These are phyloP conservation scores for Backusella morwellensis DNA, from an alignment of 192 early-diverging fungal species.

Conservation along the genomic window DNA sequence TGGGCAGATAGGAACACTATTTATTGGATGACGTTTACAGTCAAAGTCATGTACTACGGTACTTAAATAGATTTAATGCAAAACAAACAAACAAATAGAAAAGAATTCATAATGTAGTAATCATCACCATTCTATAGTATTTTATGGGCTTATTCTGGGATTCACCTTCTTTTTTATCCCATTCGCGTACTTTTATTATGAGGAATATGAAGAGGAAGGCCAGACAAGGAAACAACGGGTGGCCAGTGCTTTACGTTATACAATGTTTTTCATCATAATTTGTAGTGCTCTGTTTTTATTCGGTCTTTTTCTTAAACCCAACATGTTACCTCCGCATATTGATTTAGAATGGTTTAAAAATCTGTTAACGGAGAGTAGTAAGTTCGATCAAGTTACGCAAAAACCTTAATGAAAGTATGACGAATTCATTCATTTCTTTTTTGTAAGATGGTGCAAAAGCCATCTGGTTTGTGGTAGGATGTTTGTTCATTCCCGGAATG, in stretches of 20 bases:
- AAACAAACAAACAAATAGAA: not conserved
- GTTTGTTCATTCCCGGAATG: constrained; percentile 47
- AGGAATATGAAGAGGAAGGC: constrained; percentile 44
- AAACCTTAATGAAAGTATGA: not conserved
- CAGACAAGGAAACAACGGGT: constrained; percentile 24
- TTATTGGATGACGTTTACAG: constrained; percentile 34
- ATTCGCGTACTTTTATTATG: constrained; percentile 59
- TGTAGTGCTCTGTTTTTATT: constrained; percentile 38
- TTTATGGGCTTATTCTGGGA: constrained; percentile 42
- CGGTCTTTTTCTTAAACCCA: constrained; percentile 47
- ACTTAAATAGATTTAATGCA: not conserved
- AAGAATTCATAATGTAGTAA: not conserved
- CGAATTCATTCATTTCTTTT: not conserved
- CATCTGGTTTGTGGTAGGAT: constrained; percentile 45
- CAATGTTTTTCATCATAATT: constrained; percentile 44
- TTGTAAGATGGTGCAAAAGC: constrained; percentile 32
- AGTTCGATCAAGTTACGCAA: constrained; percentile 15
- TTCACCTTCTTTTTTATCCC: constrained; percentile 51
- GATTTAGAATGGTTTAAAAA: constrained; percentile 52
- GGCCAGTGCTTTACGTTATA: constrained; percentile 44
- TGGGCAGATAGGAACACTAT: constrained; percentile 55
- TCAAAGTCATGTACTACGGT: constrained; percentile 49
- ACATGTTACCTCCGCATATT: constrained; percentile 23
- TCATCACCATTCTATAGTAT: constrained; percentile 24
- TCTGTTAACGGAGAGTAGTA: constrained; percentile 44